Base-by-base conservation (phyloP, 2,329 filamentous ascomycete genomes). In the Nigrospora sphaerica region DNA sequence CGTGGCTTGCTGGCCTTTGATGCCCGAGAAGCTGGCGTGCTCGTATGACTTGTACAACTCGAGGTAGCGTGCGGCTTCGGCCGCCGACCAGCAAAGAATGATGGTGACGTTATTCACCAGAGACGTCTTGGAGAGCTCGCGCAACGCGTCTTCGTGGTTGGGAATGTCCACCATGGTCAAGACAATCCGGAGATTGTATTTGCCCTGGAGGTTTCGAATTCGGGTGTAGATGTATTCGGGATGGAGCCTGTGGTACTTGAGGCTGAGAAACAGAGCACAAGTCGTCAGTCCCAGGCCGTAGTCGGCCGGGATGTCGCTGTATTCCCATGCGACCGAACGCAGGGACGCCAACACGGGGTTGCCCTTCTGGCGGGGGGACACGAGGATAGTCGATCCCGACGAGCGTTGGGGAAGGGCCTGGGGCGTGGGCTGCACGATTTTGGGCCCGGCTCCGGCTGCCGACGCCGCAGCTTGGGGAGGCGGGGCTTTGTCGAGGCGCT, bases 141-240 rank as follows among this genome's bases (percentile, higher is more conserved):
- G 88, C 44, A 98, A 68, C 4, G 84, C 79, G 48, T 95, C 90
- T 65, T 97, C 89, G 59, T 97, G 93, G 60, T 95, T 95, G 19
- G 85, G 81, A 44, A 98, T 95, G 65, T 98, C 93, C 23, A 97
- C 91, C 80, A 97, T 90, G 17, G 85, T 83, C 42, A 98, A 77
- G 28, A 98, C 70, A 44, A 98, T 77, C 41, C 93, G 87, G 17
- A 98, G 77, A 54, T 83, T 85, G 70, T 95, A 97, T 67, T 87
- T 88, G 43, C 87, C 88, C 44, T 87, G 87, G 5, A 98, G 73
- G 42, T 83, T 81, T 44, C 86, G 85, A 55, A 98, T 95, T 47
- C 93, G 86, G 19, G 86, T 90, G 71, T 97, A 97, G 58, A 98
- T 89, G 71, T 98, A 98, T 67, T 98, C 93, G 1, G 93, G 93